Evolutionary conservation across 257 asterid genomes (phyloP), one percentile per base, ranked within the genome.

Genomic region (Nicotiana sylvestris): DNA sequence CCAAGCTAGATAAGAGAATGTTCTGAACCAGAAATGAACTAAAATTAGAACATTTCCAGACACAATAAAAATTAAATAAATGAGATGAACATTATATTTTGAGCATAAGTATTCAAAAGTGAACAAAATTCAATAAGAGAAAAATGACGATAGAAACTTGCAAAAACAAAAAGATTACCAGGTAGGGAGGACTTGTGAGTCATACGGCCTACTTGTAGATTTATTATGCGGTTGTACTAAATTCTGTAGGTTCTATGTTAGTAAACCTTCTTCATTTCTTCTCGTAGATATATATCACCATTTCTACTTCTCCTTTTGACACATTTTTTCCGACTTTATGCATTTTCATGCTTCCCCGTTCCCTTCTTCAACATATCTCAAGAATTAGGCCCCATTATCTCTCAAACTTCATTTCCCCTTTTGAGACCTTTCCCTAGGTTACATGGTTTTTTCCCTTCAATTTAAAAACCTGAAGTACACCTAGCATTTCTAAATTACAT

Each of bases 1-100:
- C 91, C 32, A 81, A 78, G 83, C 85, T 69, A 74, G 88, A 81
- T 56, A 91, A 78, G 78, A 91, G 92, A 83, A 91, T 87, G 85
- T 91, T 91, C 91, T 89, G 87, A 67, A 66, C 49, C 76, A 80
- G 53, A 4, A 35, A 82, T 65, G 17, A 3, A 32, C 81, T 37
- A 12, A 82, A 29, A 46, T 43, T 70, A 46, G 61, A 72, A 72
- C 37, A 49, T 1, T 49, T 29, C 8, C n/a, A 12, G 2, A 74
- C 15, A 4, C 39, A 49, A 27, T 16, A 33, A 29, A 3, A 27
- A 65, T 27, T 6, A 32, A 66, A 32, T 27, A 69, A 10, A 4
- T 13, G 7, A 49, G 62, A 74, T 15, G 1, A 74, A 49, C 62
- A 27, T 46, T 51, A 39, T 27, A 27, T 27, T 74, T 74, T 74